Evolutionary conservation across 139 green algal species (phyloP).

Genomic region (Edaphochlamys debaryana): DNA sequence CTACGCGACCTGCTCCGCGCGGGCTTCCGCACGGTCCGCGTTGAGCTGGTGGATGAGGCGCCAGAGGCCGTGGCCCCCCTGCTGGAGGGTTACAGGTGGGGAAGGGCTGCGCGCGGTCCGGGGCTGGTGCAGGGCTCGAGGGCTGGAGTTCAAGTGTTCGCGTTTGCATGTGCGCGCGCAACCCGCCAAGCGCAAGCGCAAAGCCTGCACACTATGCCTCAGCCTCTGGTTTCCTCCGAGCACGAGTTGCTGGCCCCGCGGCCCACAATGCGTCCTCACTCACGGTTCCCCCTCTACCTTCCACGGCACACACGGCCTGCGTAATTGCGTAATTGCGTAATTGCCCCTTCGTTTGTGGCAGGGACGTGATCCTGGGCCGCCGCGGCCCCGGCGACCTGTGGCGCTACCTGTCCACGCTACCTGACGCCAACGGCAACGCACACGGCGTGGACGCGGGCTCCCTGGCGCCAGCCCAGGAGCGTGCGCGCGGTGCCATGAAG

Average conservation of each 20-base stretch:
- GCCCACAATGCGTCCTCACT: too few relatives aligned
- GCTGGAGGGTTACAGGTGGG: slow-evolving; percentile 76
- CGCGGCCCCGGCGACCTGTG: slow-evolving; percentile 49
- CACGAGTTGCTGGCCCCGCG: too few relatives aligned
- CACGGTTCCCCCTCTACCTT: too few relatives aligned
- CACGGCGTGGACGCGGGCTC: slow-evolving; percentile 66
- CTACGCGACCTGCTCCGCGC: slow-evolving; percentile 49
- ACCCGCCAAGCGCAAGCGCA: too few relatives aligned
- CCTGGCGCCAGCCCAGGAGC: slow-evolving; percentile 43
- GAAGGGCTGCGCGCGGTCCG: too few relatives aligned
- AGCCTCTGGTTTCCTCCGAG: too few relatives aligned
- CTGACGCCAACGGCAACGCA: slow-evolving; percentile 60
- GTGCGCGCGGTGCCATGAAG: slow-evolving; percentile 10
- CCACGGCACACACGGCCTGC: too few relatives aligned
- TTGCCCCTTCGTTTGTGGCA: not conserved
- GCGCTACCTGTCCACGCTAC: slow-evolving; percentile 59
- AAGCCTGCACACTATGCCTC: too few relatives aligned
- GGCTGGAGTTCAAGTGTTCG: too few relatives aligned
- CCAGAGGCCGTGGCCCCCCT: slow-evolving; percentile 63
- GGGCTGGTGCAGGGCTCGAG: not conserved
- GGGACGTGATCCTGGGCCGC: slow-evolving; percentile 46
- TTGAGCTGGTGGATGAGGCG: slow-evolving; percentile 89
- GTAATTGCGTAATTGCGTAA: too few relatives aligned
- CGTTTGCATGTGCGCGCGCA: too few relatives aligned
- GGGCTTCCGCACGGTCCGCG: slow-evolving; percentile 59